Conservation (phyloP, 2,329 filamentous ascomycete species). For the Thermoascus crustaceus region DNA sequence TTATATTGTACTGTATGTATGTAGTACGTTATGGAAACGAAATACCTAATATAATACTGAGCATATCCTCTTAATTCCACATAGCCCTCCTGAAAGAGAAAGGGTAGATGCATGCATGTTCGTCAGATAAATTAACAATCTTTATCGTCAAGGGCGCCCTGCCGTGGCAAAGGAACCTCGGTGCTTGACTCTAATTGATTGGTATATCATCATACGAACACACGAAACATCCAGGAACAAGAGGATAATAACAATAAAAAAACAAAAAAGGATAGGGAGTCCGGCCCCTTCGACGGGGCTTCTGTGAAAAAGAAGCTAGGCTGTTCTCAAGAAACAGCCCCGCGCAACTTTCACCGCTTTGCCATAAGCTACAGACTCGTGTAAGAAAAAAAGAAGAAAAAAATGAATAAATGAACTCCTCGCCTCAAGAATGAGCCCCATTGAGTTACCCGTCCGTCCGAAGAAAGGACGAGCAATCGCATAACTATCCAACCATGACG, state of each 20-base stretch:
- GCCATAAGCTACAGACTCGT: constrained; percentile 47
- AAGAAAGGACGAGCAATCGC: constrained; percentile 67
- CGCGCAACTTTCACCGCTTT: constrained; percentile 38
- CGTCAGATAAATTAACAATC: constrained; percentile 44
- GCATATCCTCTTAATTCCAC: too few species aligned
- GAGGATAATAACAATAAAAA: constrained; percentile 3
- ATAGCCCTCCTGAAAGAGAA: constrained; percentile 2
- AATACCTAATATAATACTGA: too few species aligned
- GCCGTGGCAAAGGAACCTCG: constrained; percentile 51
- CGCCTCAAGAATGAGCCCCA: constrained; percentile 99
- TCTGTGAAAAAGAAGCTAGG: constrained; percentile 35
- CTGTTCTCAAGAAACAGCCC: constrained; percentile 5
- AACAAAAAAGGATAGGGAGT: constrained; percentile 34
- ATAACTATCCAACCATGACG: constrained; percentile 96
- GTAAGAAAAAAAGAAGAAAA: constrained; percentile 30
- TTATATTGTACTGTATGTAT: constrained; percentile 10
- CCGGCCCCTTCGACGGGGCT: constrained; percentile 64
- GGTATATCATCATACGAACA: constrained; percentile 81
- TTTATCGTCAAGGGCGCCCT: constrained; percentile 41
- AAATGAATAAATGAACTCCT: constrained; percentile 57
- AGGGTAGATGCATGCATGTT: constrained; percentile 18
- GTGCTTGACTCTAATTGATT: constrained; percentile 97
- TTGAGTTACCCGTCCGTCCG: constrained; percentile 75
- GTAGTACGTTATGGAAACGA: constrained; percentile 2
- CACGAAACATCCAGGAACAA: constrained; percentile 9